Evolutionary conservation across 345 rosid genomes (phyloP).

Genomic region (Streptanthus diversifolius): DNA sequence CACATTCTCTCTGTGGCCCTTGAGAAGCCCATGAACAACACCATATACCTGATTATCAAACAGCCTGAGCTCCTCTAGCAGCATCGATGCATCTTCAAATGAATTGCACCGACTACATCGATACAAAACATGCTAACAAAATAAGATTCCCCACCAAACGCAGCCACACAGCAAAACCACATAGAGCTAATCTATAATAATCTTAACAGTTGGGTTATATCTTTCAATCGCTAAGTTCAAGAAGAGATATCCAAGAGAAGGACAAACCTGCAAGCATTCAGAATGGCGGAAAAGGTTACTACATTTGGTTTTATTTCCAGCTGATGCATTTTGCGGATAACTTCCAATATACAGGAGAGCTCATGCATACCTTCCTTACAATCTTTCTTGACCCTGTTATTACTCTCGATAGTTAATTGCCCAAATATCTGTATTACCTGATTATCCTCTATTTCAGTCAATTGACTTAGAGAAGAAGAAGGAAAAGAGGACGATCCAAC

Average conservation of each 20-base stretch:
- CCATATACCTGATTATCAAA: conserved; percentile 90
- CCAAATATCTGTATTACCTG: conserved; percentile 59
- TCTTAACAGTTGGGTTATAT: not conserved
- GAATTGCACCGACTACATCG: conserved; percentile 83
- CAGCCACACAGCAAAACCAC: not conserved
- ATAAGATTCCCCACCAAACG: not conserved
- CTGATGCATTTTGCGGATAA: conserved; percentile 82
- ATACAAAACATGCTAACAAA: not conserved
- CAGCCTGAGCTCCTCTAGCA: conserved; percentile 81
- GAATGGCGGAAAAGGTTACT: conserved; percentile 86
- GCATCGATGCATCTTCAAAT: conserved; percentile 82
- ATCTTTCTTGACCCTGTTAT: conserved; percentile 44
- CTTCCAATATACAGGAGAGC: conserved; percentile 67
- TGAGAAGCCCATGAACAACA: conserved; percentile 92
- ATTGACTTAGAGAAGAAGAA: conserved; percentile 19
- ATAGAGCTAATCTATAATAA: not conserved
- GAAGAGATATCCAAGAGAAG: not conserved
- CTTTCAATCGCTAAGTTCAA: not conserved
- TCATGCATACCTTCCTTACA: conserved; percentile 54
- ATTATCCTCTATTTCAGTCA: conserved; percentile 41
- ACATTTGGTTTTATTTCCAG: conserved; percentile 91
- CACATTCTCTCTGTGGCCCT: conserved; percentile 68
- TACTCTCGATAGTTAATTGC: conserved; percentile 64
- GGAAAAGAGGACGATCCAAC: conserved; percentile 31
- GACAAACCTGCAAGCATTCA: conserved; percentile 91